Evolutionary conservation across 768 basidiomycete species (phyloP).

Genomic region (Xerocomellus intermedius): DNA sequence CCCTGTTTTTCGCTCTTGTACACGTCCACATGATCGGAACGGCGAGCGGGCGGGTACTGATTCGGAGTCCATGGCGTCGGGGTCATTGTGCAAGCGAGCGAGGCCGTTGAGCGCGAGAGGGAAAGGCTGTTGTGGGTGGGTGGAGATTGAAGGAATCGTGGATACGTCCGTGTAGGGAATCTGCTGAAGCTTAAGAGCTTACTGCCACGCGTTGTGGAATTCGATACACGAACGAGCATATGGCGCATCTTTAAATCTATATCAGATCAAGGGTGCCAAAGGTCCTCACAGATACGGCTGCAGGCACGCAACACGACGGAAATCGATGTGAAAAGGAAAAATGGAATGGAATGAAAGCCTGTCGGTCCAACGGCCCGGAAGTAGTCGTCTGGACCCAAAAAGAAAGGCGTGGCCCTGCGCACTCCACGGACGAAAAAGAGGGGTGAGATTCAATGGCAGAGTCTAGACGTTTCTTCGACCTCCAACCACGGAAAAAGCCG

Average conservation of each 20-base stretch:
- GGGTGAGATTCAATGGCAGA: constrained; percentile 1
- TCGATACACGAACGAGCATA: constrained; percentile 14
- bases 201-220: constrained; percentile 21
- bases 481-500: not conserved
- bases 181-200: constrained; percentile 21
- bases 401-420: not conserved
- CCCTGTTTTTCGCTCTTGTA: constrained; percentile 68
- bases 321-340: constrained; percentile 18
- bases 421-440: not conserved
- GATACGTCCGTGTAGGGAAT: constrained; percentile 10
- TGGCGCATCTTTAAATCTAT: constrained; percentile 22
- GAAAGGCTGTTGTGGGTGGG: not conserved
- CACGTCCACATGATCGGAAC: constrained; percentile 63
- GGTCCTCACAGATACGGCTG: constrained; percentile 19
- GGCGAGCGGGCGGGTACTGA: constrained; percentile 61
- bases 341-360: constrained; percentile 1
- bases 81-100: constrained; percentile 31
- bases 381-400: not conserved
- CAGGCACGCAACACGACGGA: constrained; percentile 7
- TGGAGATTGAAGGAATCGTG: constrained; percentile 7
- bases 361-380: not conserved
- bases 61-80: constrained; percentile 53
- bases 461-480: constrained; percentile 14
- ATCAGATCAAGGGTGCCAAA: constrained; percentile 32
- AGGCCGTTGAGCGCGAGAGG: constrained; percentile 1